Percentiles rank a stretch among this genome's conserved stretches.
phyloP scores from a whole-genome alignment of 345 rosid species.

The Passiflora organensis region DNA sequence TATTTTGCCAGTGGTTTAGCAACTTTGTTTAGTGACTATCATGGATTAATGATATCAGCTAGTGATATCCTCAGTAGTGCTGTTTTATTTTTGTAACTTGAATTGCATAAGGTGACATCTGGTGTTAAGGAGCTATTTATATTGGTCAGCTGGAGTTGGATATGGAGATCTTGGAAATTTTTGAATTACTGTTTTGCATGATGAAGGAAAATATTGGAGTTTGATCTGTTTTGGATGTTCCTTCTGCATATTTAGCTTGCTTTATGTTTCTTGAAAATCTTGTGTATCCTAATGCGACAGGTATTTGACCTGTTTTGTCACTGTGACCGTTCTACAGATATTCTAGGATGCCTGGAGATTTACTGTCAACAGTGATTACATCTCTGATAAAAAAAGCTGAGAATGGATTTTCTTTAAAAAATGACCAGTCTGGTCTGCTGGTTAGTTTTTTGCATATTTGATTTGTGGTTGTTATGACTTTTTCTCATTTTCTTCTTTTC shows the following conservation, averaged over 20 bases:
- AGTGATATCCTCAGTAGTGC: background rate
- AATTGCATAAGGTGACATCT: no score
- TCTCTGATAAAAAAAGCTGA: conserved; percentile 51
- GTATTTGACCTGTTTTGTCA: conserved; percentile 13
- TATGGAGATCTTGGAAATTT: no score
- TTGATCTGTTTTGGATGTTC: background rate
- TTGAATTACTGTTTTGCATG: no score
- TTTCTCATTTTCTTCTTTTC: conserved; percentile 8
- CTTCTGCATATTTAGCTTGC: conserved; percentile 1
- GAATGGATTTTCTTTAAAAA: conserved; percentile 55
- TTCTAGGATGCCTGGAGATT: conserved; percentile 78
- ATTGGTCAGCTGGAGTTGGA: no score
- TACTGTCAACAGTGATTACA: conserved; percentile 57
- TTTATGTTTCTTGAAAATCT: conserved; percentile 11
- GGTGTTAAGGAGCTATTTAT: no score
- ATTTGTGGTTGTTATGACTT: background rate
- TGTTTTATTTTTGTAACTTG: no score
- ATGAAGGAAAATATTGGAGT: background rate
- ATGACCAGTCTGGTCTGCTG: conserved; percentile 70
- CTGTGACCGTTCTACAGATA: conserved; percentile 45
- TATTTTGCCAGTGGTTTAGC: no score
- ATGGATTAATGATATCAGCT: background rate
- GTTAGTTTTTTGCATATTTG: conserved; percentile 38
- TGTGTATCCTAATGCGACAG: conserved; percentile 6
- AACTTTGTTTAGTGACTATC: no score